Conservation (phyloP, 495 filamentous ascomycete species). For the Oleoguttula mirabilis region DNA sequence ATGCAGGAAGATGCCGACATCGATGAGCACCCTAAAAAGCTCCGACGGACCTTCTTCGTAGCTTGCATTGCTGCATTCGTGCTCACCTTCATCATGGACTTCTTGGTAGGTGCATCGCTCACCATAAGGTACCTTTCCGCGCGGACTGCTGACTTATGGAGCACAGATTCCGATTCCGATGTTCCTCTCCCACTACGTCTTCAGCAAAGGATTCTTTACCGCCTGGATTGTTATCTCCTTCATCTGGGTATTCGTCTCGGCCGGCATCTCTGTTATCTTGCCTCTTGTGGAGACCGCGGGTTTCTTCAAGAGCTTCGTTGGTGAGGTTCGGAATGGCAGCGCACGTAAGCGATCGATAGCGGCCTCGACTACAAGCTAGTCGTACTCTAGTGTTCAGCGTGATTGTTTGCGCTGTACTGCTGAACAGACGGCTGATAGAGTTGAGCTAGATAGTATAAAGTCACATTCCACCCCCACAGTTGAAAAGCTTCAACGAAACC, state of each 20-base stretch:
- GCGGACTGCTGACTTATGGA: not conserved
- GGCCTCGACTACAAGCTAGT: no score
- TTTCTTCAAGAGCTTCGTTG: no score
- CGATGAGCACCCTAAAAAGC: slow-evolving; percentile 9
- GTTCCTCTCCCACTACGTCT: slow-evolving; percentile 24
- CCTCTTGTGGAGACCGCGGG: slow-evolving; percentile 27
- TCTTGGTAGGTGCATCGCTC: slow-evolving; percentile 4
- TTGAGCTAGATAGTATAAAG: no score
- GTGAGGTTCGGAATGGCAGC: no score
- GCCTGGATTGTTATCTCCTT: slow-evolving; percentile 22
- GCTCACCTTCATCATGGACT: slow-evolving; percentile 25
- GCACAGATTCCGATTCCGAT: slow-evolving; percentile 23
- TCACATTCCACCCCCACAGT: no score
- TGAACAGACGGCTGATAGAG: no score
- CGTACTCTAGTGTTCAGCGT: no score
- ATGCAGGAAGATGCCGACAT: slow-evolving; percentile 10
- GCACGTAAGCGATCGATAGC: no score
- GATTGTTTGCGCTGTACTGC: no score
- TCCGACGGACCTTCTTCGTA: slow-evolving; percentile 19
- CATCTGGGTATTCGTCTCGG: slow-evolving; percentile 21
- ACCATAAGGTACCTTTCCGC: not conserved
- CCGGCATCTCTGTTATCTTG: slow-evolving; percentile 14
- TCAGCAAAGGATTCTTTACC: slow-evolving; percentile 17
- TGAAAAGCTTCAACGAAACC: no score
- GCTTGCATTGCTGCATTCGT: slow-evolving; percentile 18